Evolutionary conservation across 2,329 filamentous ascomycete genomes (phyloP).

Genomic region (Trichoderma sp.): DNA sequence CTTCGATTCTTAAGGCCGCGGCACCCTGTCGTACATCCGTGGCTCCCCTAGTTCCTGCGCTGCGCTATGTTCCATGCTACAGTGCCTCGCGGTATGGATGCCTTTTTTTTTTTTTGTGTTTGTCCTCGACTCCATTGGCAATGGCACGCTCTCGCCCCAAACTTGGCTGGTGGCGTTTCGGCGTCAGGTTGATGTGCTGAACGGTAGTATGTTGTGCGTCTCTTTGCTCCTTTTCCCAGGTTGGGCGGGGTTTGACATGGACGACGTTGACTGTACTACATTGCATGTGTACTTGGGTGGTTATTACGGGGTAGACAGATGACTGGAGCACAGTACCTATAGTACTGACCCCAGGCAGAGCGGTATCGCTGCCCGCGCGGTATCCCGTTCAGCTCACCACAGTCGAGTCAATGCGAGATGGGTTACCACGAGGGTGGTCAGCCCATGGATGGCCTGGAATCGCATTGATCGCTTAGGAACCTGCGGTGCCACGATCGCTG

Average conservation of each 20-base stretch:
- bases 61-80: neutral
- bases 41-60: neutral
- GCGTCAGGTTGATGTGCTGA: neutral
- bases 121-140: neutral
- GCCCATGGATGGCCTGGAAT: constrained; percentile 10
- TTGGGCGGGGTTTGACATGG: neutral
- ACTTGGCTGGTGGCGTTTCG: neutral
- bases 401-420: neutral
- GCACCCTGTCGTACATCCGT: neutral
- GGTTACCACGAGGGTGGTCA: neutral
- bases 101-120: neutral
- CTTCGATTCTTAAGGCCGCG: neutral
- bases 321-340: neutral
- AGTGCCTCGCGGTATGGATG: neutral
- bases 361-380: neutral
- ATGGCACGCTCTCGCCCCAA: neutral
- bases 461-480: constrained; percentile 9
- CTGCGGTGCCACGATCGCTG: neutral
- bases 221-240: neutral
- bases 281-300: neutral
- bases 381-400: neutral
- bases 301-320: neutral
- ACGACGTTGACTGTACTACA: neutral
- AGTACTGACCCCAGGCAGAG: neutral
- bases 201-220: neutral